Evolutionary conservation across 2,329 filamentous ascomycete genomes (phyloP).

Genomic region (Xylariomycetidae sp.): DNA sequence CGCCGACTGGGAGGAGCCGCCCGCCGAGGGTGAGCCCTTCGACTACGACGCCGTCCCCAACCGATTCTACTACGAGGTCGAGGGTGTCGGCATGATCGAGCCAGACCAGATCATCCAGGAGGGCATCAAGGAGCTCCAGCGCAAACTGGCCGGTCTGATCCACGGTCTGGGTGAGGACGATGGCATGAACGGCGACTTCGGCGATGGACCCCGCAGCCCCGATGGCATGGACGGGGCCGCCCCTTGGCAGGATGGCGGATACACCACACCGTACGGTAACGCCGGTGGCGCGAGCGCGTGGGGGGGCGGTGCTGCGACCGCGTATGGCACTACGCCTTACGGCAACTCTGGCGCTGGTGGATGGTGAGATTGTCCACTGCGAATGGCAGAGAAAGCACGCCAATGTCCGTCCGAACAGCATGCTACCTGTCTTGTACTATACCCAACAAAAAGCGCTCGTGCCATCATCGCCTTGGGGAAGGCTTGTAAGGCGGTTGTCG

Average conservation of each 20-base stretch:
- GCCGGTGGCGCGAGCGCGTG: slow-evolving; percentile 56
- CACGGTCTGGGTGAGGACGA: slow-evolving; percentile 50
- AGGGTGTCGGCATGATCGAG: slow-evolving; percentile 79
- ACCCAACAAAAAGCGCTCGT: slow-evolving; percentile 1
- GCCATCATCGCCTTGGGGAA: background rate
- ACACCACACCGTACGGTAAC: slow-evolving; percentile 61
- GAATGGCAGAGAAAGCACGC: slow-evolving; percentile 2
- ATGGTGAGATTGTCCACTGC: slow-evolving; percentile 34
- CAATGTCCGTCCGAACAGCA: no score
- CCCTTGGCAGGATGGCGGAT: slow-evolving; percentile 58
- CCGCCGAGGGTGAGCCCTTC: slow-evolving; percentile 78
- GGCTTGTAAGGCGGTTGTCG: slow-evolving; percentile 5
- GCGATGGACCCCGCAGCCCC: slow-evolving; percentile 61
- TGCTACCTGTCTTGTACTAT: slow-evolving; percentile 13
- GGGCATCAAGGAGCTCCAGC: slow-evolving; percentile 81
- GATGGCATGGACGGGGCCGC: slow-evolving; percentile 53
- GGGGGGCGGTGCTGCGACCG: slow-evolving; percentile 45
- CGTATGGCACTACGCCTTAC: slow-evolving; percentile 39
- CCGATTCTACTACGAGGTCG: slow-evolving; percentile 90
- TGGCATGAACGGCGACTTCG: slow-evolving; percentile 52
- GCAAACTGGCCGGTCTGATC: slow-evolving; percentile 80
- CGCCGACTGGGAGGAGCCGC: slow-evolving; percentile 70
- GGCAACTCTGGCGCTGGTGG: slow-evolving; percentile 45
- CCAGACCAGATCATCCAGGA: slow-evolving; percentile 85
- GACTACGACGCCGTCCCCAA: slow-evolving; percentile 82